These are phyloP conservation scores for Irineochytrium annulatum DNA, from an alignment of 192 early-diverging fungal species.

Conservation along the genomic window DNA sequence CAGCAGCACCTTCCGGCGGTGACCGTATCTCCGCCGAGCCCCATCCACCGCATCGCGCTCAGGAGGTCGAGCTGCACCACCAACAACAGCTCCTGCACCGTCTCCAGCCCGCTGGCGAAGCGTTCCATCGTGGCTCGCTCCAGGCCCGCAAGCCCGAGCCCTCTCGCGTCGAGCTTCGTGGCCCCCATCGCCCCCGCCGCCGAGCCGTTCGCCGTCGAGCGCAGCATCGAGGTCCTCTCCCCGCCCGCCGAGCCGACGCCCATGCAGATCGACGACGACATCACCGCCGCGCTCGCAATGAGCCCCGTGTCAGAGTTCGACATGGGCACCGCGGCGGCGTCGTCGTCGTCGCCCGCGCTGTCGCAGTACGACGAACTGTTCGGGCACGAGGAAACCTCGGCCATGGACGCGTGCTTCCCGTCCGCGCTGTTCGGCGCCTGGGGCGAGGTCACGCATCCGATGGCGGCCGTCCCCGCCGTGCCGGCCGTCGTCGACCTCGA, in stretches of 20 bases:
- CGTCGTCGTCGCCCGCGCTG: background rate
- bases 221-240: background rate
- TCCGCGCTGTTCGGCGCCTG: no score
- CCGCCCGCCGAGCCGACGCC: background rate
- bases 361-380: background rate
- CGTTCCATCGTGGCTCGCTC: no score
- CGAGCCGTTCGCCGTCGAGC: background rate
- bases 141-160: no score
- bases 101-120: background rate
- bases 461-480: background rate
- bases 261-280: background rate
- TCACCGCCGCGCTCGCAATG: background rate
- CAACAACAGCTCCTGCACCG: background rate
- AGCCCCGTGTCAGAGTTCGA: background rate
- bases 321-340: background rate
- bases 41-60: background rate
- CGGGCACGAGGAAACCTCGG: background rate
- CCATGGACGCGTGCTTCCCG: no score
- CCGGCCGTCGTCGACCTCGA: background rate
- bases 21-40: background rate
- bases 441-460: no score
- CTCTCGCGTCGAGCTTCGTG: background rate
- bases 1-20: background rate
- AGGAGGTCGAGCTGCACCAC: background rate
- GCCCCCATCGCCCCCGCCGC: background rate